These are phyloP conservation scores for Aquilaria sinensis DNA, from an alignment of 345 rosid species.

Conservation along the genomic window DNA sequence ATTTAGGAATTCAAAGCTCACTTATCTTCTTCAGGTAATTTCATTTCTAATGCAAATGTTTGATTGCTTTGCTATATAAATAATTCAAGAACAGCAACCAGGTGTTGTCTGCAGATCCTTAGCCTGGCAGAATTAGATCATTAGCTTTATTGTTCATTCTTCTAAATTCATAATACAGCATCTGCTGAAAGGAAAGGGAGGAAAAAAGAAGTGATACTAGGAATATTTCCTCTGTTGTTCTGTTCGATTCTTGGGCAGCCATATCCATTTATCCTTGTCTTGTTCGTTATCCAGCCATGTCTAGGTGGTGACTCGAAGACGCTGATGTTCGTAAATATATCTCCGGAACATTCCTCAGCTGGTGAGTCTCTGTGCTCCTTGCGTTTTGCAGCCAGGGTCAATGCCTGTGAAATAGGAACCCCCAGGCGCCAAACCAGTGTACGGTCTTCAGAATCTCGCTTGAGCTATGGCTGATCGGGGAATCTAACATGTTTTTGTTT, in stretches of 20 bases:
- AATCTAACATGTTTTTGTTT: not conserved
- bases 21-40: slow-evolving; percentile 95
- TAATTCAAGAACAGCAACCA: too few relatives aligned
- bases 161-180: too few relatives aligned
- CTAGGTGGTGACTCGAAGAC: slow-evolving; percentile 96
- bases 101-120: too few relatives aligned
- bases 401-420: slow-evolving; percentile 97
- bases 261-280: slow-evolving; percentile 16
- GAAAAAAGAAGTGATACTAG: too few relatives aligned
- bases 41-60: not conserved
- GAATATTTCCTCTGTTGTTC: too few relatives aligned
- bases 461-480: slow-evolving; percentile 62
- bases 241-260: not conserved
- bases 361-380: slow-evolving; percentile 95
- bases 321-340: slow-evolving; percentile 85
- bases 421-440: slow-evolving; percentile 69
- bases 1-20: slow-evolving; percentile 89
- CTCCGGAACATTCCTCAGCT: slow-evolving; percentile 73
- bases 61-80: too few relatives aligned
- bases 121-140: too few relatives aligned
- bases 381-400: slow-evolving; percentile 93
- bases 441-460: slow-evolving; percentile 49
- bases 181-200: too few relatives aligned
- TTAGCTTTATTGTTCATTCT: too few relatives aligned
- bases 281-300: slow-evolving; percentile 64